These are phyloP conservation scores for Candida methanosorbosa DNA, from an alignment of 805 yeast genomes.

Conservation along the genomic window DNA sequence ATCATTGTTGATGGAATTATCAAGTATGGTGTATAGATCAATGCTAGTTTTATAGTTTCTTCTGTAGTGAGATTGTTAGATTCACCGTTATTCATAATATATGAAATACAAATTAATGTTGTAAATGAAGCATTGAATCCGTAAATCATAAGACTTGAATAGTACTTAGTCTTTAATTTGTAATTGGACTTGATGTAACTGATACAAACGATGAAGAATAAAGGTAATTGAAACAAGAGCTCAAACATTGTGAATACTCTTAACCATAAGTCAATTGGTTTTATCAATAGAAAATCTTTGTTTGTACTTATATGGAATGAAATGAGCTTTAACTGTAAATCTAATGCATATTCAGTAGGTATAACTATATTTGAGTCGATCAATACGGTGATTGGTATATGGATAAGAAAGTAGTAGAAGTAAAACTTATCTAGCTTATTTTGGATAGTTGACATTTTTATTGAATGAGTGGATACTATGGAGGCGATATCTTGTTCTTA, in stretches of 20 bases:
- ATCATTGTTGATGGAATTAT: slow-evolving; percentile 53
- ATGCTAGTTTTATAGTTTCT: slow-evolving; percentile 36
- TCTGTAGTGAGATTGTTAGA: slow-evolving; percentile 28
- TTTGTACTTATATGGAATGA: slow-evolving; percentile 54
- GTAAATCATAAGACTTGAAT: slow-evolving; percentile 41
- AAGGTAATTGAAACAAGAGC: slow-evolving; percentile 68
- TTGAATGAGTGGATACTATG: too few relatives aligned
- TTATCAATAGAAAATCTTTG: slow-evolving; percentile 58
- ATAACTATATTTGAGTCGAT: slow-evolving; percentile 70
- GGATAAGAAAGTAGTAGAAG: slow-evolving; percentile 35
- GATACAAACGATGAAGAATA: slow-evolving; percentile 46
- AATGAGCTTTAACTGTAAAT: slow-evolving; percentile 40
- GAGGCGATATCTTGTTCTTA: too few relatives aligned
- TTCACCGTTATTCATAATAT: slow-evolving; percentile 28
- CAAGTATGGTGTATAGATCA: slow-evolving; percentile 63
- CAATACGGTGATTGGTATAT: slow-evolving; percentile 65
- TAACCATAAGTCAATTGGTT: slow-evolving; percentile 58
- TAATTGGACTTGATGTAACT: slow-evolving; percentile 11
- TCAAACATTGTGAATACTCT: slow-evolving; percentile 64
- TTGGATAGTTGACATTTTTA: background rate
- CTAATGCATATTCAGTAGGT: slow-evolving; percentile 39
- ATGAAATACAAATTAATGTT: slow-evolving; percentile 62
- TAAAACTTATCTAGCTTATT: slow-evolving; percentile 13
- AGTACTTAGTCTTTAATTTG: slow-evolving; percentile 13
- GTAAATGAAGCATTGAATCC: slow-evolving; percentile 81